Base-by-base conservation (phyloP, 176 grass and related monocot species). In the Oryza punctata region DNA sequence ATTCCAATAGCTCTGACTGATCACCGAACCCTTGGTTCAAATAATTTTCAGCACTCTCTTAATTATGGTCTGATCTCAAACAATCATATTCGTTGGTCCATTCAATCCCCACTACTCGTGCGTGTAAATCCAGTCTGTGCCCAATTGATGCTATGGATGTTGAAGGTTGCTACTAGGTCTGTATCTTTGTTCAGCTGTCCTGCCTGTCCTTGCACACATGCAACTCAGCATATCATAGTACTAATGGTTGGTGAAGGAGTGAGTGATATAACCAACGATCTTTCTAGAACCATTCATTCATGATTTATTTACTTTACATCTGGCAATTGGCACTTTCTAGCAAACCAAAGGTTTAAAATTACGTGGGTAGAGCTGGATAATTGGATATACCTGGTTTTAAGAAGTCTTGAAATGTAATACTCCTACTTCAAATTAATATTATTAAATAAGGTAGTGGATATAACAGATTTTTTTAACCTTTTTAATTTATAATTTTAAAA, bases 111-210 rank as follows among this genome's bases (percentile, higher is more conserved):
- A 67, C 57, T 45, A 67, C 57, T 45, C 1, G 32, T 83, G 74
- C 75, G 73, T 73, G 59, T 23, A 84, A 65, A 73, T 78, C 68
- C 75, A 84, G 87, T 28, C 45, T 79, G 60, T 88, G 75, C 9
- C 25, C 74, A 83, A 77, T 63, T 64, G 35, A 78, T 13, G 21
- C 29, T 60, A 63, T 83, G 73, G 86, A 83, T 59, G 81, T 57
- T 40, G 21, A 88, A 79, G 47, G 78, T 81, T 86, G 45, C 30
- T 81, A 32, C 23, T 81, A 32, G 0, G 63, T 60, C 70, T 69
- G 78, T 75, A 75, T 61, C 78, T 54, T n/a, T 68, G 46, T 72
- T 72, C 78, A 67, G 71, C 47, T 79, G 67, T 63, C 79, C 21
- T 76, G 27, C 29, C 16, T 69, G n/a, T 40, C 70, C 21, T 61